phyloP scores from a whole-genome alignment of 257 asterid genomes.

The Solanum paucissectum region DNA sequence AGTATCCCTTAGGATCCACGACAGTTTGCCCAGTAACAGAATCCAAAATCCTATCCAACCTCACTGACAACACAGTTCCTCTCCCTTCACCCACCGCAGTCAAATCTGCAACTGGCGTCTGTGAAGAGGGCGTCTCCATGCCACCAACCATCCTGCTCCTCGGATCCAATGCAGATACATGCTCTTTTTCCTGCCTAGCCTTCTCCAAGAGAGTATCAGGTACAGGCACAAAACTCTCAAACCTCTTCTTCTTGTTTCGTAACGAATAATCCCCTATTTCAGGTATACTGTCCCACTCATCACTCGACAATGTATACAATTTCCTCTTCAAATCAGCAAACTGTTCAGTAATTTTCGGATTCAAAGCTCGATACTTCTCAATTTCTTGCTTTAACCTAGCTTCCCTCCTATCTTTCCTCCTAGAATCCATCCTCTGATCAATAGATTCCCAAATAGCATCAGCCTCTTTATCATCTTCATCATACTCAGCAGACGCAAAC shows the following conservation, averaged over 20 bases:
- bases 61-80: constrained; percentile 80
- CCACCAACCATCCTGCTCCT: constrained; percentile 79
- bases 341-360: constrained; percentile 85
- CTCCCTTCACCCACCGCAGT: constrained; percentile 97
- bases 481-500: constrained; percentile 91
- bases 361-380: constrained; percentile 79
- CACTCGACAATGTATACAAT: constrained; percentile 40
- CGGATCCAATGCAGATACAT: constrained; percentile 82
- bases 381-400: constrained; percentile 88
- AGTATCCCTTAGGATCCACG: constrained; percentile 94
- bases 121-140: constrained; percentile 81
- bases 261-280: constrained; percentile 78
- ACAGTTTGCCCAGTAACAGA: constrained; percentile 81
- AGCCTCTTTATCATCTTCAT: constrained; percentile 88
- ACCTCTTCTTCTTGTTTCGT: constrained; percentile 81
- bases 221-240: constrained; percentile 85
- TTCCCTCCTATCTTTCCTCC: constrained; percentile 88
- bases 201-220: constrained; percentile 85
- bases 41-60: constrained; percentile 77
- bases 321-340: constrained; percentile 90
- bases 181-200: constrained; percentile 92
- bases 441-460: constrained; percentile 82
- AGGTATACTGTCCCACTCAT: constrained; percentile 88
- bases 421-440: constrained; percentile 78
- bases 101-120: constrained; percentile 86